Base-by-base conservation (phyloP, 139 green algal genomes). In the Micractinium sp. region DNA sequence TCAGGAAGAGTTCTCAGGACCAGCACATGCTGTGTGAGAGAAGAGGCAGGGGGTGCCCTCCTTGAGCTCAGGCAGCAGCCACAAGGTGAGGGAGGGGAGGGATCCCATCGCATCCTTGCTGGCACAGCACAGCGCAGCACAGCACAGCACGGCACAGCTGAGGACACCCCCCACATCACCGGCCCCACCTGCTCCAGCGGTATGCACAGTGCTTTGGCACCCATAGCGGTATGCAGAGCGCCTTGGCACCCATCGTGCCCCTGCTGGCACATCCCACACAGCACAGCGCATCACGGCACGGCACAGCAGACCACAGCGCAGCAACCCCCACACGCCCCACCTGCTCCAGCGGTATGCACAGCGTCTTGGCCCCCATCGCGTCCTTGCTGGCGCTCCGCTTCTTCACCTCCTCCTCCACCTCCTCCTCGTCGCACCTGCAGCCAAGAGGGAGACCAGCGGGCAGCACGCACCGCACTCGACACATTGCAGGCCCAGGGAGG, bases 171-270 rank as follows among this genome's bases (percentile, higher is more conserved):
- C 41, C n/a, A 23, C 31, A 41, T 36, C 12, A 56, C 9, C 9
- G 63, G 23, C 67, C 67, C 67, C 67, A 33, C 38, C 25, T 2
- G 77, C 18, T 22, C 16, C 79, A 47, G 97, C 16, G 98, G 98
- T 81, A 99, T 97, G 93, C 98, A 99, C 25, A 99, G 93, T 22
- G 96, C 98, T 94, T 99, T 99, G 82, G 98, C 98, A 69, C 98
- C 97, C 90, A 96, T 96, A 39, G 41, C 41, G 29, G 41, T 27
- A 36, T 14, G 56, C 81, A 73, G 13, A 75, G 81, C 56, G 27
- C 3, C 56, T 20, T 56, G 56, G n/a, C 81, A 60, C 29, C 18
- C 53, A 20, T 22, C n/a, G n/a, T 0, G 56, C 15, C 41, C 0
- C 38, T 27, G 63, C 20, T 71, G 2, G 63, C 63, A 27, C 25